These are phyloP conservation scores for Penstemon newberryi DNA, from an alignment of 257 asterid species.

Conservation along the genomic window DNA sequence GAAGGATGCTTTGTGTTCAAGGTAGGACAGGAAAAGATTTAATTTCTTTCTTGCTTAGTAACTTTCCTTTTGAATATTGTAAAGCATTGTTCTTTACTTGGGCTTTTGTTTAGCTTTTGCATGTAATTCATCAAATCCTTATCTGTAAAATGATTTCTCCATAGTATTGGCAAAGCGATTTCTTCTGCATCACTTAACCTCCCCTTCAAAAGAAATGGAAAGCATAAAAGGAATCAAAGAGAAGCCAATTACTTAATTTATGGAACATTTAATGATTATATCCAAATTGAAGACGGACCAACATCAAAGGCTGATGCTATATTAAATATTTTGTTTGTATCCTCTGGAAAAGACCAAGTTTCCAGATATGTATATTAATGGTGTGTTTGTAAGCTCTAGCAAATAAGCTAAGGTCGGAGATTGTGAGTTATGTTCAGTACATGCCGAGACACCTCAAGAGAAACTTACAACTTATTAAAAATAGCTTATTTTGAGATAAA, in stretches of 20 bases:
- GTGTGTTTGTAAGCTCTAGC: too few species aligned
- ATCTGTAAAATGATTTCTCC: neutral
- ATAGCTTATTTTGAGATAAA: too few species aligned
- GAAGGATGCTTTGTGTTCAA: slow-evolving; percentile 47
- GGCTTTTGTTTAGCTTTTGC: neutral
- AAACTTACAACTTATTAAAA: too few species aligned
- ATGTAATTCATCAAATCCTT: slow-evolving; percentile 2
- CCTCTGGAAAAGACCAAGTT: too few species aligned
- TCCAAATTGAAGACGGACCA: too few species aligned
- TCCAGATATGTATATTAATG: too few species aligned
- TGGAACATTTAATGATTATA: neutral
- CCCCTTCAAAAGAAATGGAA: neutral
- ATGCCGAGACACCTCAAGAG: too few species aligned
- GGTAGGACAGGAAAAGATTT: slow-evolving; percentile 41
- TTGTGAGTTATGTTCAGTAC: too few species aligned
- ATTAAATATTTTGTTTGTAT: too few species aligned
- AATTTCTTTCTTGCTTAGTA: slow-evolving; percentile 34
- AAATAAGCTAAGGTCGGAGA: too few species aligned
- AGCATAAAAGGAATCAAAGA: too few species aligned
- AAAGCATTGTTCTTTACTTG: neutral
- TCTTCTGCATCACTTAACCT: neutral
- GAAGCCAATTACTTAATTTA: neutral
- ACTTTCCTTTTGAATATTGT: slow-evolving; percentile 24
- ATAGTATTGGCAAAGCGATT: neutral
- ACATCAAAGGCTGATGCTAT: too few species aligned